Evolutionary conservation across 1,284 basidiomycete species (phyloP).

Genomic region (Sporisorium reilianum): DNA sequence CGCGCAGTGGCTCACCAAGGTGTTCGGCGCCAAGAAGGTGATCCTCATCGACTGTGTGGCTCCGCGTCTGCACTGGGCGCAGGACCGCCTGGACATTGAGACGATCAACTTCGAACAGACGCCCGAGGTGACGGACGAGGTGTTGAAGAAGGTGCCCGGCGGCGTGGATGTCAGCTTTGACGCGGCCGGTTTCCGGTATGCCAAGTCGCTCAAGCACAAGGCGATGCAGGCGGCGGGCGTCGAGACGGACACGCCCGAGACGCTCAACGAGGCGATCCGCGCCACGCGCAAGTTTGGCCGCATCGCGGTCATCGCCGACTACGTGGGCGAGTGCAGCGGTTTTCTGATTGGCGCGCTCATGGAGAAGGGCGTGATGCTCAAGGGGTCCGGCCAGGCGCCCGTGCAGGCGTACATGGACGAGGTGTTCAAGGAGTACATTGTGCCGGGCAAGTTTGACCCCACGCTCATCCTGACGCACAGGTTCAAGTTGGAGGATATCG

Average conservation of each 20-base stretch:
- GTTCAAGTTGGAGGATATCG: slow-evolving; percentile 60
- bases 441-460: slow-evolving; percentile 78
- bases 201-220: slow-evolving; percentile 73
- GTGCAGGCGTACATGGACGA: slow-evolving; percentile 81
- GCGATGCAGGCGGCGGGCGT: slow-evolving; percentile 79
- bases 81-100: slow-evolving; percentile 75
- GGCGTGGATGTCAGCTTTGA: slow-evolving; percentile 53
- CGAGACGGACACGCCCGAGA: slow-evolving; percentile 82
- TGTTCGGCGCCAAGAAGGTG: slow-evolving; percentile 79
- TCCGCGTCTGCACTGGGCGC: slow-evolving; percentile 76
- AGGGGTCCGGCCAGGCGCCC: slow-evolving; percentile 73
- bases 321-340: slow-evolving; percentile 71
- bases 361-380: slow-evolving; percentile 75
- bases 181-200: slow-evolving; percentile 55
- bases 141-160: slow-evolving; percentile 76
- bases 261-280: slow-evolving; percentile 77
- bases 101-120: slow-evolving; percentile 75
- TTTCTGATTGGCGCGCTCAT: slow-evolving; percentile 82
- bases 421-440: slow-evolving; percentile 70
- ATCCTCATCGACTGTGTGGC: slow-evolving; percentile 79
- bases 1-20: slow-evolving; percentile 74
- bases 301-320: slow-evolving; percentile 52
- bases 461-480: slow-evolving; percentile 73
- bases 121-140: slow-evolving; percentile 74
- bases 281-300: slow-evolving; percentile 73